Evolutionary conservation across 805 yeast species (phyloP).

Genomic region (Yamadazyma scolyti): DNA sequence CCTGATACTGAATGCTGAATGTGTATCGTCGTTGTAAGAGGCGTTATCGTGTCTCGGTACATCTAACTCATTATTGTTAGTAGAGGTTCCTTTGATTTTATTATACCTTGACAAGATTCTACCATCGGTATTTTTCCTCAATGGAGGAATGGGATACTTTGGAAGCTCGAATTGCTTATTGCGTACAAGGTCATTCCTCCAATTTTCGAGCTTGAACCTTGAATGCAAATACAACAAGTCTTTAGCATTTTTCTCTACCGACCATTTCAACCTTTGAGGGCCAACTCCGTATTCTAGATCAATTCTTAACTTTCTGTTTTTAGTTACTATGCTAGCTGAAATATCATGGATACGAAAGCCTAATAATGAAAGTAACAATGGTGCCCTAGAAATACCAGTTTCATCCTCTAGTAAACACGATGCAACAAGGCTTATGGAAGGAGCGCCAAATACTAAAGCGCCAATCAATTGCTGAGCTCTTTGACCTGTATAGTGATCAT

Average conservation of each 20-base stretch:
- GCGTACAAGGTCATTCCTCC: constrained; percentile 30
- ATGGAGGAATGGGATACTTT: constrained; percentile 39
- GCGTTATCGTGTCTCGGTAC: constrained; percentile 7
- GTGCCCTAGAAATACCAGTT: constrained; percentile 72
- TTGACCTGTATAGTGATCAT: constrained; percentile 29
- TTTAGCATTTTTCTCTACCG: constrained; percentile 64
- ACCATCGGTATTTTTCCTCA: constrained; percentile 13
- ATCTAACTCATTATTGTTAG: neutral
- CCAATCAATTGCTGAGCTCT: constrained; percentile 33
- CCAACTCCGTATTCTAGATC: constrained; percentile 91
- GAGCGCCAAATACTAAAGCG: constrained; percentile 60
- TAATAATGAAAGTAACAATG: constrained; percentile 70
- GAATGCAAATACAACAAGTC: constrained; percentile 74
- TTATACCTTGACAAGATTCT: constrained; percentile 2
- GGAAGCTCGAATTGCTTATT: constrained; percentile 41
- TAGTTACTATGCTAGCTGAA: constrained; percentile 35
- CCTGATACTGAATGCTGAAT: constrained; percentile 11
- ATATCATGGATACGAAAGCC: constrained; percentile 59
- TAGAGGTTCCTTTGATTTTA: constrained; percentile 1
- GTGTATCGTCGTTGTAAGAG: constrained; percentile 14
- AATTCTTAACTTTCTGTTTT: constrained; percentile 51
- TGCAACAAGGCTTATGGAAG: constrained; percentile 72
- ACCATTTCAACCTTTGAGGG: constrained; percentile 73
- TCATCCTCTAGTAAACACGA: constrained; percentile 76
- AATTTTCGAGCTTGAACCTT: constrained; percentile 50